Evolutionary conservation across 1,139 yeast species (phyloP).

Genomic region (Candida pseudocylindracea): DNA sequence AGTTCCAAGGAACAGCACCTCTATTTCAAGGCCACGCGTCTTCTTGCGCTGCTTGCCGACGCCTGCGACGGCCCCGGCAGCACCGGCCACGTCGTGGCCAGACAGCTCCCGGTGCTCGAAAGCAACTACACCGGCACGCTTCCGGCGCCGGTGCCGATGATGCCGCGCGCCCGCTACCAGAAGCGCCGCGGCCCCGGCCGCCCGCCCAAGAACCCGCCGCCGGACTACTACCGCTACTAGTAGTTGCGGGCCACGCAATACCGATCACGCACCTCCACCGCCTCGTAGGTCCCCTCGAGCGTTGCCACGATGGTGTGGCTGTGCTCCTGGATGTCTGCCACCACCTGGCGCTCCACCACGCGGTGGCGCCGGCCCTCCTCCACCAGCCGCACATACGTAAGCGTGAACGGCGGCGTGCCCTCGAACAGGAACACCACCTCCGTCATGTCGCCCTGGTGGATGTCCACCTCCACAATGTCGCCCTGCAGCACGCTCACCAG

Average conservation of each 20-base stretch:
- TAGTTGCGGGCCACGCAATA: constrained; percentile 18
- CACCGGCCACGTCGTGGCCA: no score
- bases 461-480: constrained; percentile 48
- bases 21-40: no score
- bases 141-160: no score
- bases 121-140: no score
- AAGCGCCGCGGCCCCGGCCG: no score
- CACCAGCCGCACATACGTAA: constrained; percentile 30
- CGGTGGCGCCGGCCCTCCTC: constrained; percentile 14
- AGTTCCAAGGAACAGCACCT: no score
- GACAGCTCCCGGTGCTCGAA: no score
- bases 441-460: constrained; percentile 78
- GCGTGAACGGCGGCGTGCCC: constrained; percentile 53
- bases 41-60: no score
- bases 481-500: constrained; percentile 80
- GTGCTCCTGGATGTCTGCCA: constrained; percentile 42
- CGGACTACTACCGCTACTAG: no score
- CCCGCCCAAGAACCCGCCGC: no score
- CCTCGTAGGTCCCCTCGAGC: constrained; percentile 86
- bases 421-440: constrained; percentile 45
- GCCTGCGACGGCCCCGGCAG: no score
- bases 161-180: no score
- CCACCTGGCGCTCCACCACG: constrained; percentile 58
- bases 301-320: constrained; percentile 58
- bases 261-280: constrained; percentile 66